These are phyloP conservation scores for sweet orange (Citrus sinensis) DNA, from an alignment of 345 rosid genomes.

Conservation along the genomic window DVS_A1.0 CM039163.1:19803001-19803500, in stretches of 20 bases:
- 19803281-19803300: neutral
- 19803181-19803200: no score
- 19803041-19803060: no score
- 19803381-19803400: neutral
- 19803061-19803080: no score
- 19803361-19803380: neutral
- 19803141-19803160: no score
- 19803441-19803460: neutral
- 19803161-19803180: no score
- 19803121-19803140: no score
- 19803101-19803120: neutral
- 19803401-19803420: neutral
- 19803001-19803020: no score
- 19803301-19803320: neutral
- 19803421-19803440: neutral
- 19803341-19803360: neutral
- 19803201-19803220: no score
- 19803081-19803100: no score
- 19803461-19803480: rapidly evolving
- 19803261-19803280: conserved; percentile 7
- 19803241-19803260: neutral
- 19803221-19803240: no score
- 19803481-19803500: neutral
- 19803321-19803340: no score
- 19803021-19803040: no score